Percentiles rank a stretch among this genome's conserved stretches.
Conservation (phyloP, 768 basidiomycete species). For the Psilocybe cubensis region DNA sequence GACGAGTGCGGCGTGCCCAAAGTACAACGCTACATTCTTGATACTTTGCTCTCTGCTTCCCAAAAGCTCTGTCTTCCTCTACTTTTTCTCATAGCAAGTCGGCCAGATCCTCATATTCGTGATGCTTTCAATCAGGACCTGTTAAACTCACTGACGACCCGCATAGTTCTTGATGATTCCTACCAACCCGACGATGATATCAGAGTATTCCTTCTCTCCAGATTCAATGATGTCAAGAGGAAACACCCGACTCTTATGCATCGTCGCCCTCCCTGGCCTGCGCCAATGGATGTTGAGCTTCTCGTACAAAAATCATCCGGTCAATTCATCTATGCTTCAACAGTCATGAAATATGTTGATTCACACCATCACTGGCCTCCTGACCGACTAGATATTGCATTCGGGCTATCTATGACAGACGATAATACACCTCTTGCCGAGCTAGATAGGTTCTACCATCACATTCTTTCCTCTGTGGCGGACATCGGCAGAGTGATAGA, state of each 20-base stretch:
- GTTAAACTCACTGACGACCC: not conserved
- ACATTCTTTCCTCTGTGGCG: conserved; percentile 14
- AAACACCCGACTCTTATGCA: conserved; percentile 7
- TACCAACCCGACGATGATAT: conserved; percentile 14
- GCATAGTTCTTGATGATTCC: conserved; percentile 11
- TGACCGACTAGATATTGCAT: conserved; percentile 13
- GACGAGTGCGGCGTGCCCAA: conserved; percentile 20
- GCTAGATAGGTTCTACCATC: conserved; percentile 20
- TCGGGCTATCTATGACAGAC: conserved; percentile 10
- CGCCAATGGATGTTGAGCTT: conserved; percentile 1
- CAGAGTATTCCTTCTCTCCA: conserved; percentile 10
- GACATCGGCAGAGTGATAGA: conserved; percentile 12
- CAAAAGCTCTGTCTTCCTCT: conserved; percentile 5
- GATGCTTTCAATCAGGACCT: conserved; percentile 13
- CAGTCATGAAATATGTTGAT: conserved; percentile 18
- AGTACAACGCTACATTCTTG: conserved; percentile 14
- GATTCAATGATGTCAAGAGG: conserved; percentile 10
- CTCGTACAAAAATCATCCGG: conserved; percentile 12
- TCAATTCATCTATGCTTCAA: conserved; percentile 12
- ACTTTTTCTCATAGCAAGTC: conserved; percentile 22
- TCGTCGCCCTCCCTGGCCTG: conserved; percentile 14
- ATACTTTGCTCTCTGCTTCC: conserved; percentile 4
- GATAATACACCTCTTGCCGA: conserved; percentile 12
- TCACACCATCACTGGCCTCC: conserved; percentile 15
- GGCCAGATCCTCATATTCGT: conserved; percentile 21